Evolutionary conservation across 208 protist genomes (phyloP), one percentile per base, ranked within the genome.

Genomic region (Crithidia brevicula): DNA sequence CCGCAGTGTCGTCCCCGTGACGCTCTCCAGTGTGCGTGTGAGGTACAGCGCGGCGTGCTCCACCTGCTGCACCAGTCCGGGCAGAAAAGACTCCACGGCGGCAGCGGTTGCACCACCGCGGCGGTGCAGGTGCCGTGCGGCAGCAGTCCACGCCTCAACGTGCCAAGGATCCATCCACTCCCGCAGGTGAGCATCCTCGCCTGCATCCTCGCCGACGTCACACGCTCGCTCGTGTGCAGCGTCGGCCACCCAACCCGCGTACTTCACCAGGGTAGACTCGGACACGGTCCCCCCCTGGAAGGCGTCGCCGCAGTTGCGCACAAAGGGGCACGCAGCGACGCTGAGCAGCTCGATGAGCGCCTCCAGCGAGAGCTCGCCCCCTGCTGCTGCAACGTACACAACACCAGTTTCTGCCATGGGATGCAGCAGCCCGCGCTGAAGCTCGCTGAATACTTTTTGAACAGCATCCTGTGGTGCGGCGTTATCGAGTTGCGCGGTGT

Each of bases 91-190:
- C 23, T n/a, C 31, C 53, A 33, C 16, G 20, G 49, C 13, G 8
- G 6, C 23, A 40, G 36, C 36, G 15, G 36, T 13, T 40, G 36
- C 36, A 40, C 36, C 36, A 23, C 53, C 42, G 36, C 40, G 51
- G 4, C 31, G 7, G 15, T 46, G 30, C 20, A 78, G 36, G 7
- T 38, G 65, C 33, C 22, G 22, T 33, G 70, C 16, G n/a, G 65
- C 33, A 6, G 30, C 22, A 5, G 57, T 58, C 72, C 63, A 72
- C 7, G 72, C 72, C 18, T 43, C 34, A 11, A 71, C 33, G 49
- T 83, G 77, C 16, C 31, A 11, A 7, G 77, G 71, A 33, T 78
- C 77, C 8, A 83, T 45, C 47, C 57, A 70, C 68, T 75, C 68
- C 25, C 46, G 50, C 22, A 57, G 36, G 5, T 33, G 18, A 10